These are phyloP conservation scores for Yamadazyma spencermartinsiae DNA, from an alignment of 1,139 yeast genomes.

Conservation along the genomic window DNA sequence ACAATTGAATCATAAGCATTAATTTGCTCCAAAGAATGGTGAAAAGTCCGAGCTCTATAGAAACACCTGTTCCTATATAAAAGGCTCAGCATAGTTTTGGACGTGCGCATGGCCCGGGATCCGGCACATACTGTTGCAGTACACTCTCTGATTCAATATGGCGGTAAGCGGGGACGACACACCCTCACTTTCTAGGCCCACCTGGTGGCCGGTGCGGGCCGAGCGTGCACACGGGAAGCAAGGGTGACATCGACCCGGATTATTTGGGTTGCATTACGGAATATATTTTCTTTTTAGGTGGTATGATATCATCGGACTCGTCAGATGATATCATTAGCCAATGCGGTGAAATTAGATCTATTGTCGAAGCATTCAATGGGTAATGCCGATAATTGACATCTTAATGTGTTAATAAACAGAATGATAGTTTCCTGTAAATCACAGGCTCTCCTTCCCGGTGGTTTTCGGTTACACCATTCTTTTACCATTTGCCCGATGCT, in stretches of 20 bases:
- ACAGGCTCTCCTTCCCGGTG: slow-evolving; percentile 9
- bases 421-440: not conserved
- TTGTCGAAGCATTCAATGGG: not conserved
- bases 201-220: too few relatives aligned
- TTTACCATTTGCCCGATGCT: slow-evolving; percentile 9
- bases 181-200: too few relatives aligned
- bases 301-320: slow-evolving; percentile 10
- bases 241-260: slow-evolving; percentile 25
- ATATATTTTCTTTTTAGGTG: slow-evolving; percentile 1
- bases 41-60: slow-evolving; percentile 1
- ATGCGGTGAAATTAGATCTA: not conserved
- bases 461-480: slow-evolving; percentile 3
- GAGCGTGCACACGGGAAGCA: too few relatives aligned
- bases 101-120: too few relatives aligned
- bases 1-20: not conserved
- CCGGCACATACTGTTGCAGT: too few relatives aligned
- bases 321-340: slow-evolving; percentile 2
- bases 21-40: not conserved
- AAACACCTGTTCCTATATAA: too few relatives aligned
- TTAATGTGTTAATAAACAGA: too few relatives aligned
- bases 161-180: too few relatives aligned
- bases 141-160: too few relatives aligned
- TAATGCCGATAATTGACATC: too few relatives aligned
- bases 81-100: slow-evolving; percentile 1
- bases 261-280: slow-evolving; percentile 2